Conservation (phyloP, 306 rosid species). For the Heteromeles arbutifolia region DNA sequence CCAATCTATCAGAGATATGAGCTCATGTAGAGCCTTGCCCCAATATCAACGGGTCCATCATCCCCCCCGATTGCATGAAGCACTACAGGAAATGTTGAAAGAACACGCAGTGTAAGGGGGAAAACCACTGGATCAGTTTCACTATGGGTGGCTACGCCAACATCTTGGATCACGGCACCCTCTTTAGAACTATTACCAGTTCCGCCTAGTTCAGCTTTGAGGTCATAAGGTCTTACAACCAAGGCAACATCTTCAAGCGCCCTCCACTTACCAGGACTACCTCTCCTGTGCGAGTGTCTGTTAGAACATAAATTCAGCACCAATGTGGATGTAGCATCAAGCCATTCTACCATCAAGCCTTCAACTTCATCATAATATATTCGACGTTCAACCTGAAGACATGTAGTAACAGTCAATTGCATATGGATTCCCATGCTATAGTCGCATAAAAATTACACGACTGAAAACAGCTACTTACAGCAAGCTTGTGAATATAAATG, state of each 20-base stretch:
- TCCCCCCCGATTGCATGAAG: constrained; percentile 87
- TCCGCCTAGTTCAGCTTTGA: constrained; percentile 17
- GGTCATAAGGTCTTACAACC: constrained; percentile 48
- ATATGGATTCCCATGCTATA: background rate
- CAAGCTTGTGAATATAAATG: constrained; percentile 68
- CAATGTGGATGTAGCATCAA: constrained; percentile 74
- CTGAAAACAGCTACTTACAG: constrained; percentile 50
- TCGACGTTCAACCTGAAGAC: constrained; percentile 68
- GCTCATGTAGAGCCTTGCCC: constrained; percentile 71
- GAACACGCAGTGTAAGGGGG: constrained; percentile 53
- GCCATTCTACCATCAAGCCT: constrained; percentile 74
- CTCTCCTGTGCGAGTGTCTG: constrained; percentile 44
- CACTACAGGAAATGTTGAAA: constrained; percentile 69
- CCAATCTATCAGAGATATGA: constrained; percentile 51
- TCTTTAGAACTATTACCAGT: constrained; percentile 17
- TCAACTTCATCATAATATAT: constrained; percentile 82
- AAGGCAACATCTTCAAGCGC: constrained; percentile 57
- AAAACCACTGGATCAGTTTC: constrained; percentile 55
- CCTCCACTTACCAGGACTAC: constrained; percentile 53
- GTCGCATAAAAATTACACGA: background rate
- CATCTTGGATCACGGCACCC: constrained; percentile 8
- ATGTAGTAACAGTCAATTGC: background rate
- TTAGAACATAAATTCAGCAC: constrained; percentile 52
- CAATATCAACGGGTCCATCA: constrained; percentile 68
- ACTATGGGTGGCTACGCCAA: constrained; percentile 14